phyloP scores from a whole-genome alignment of 108 stramenopile genomes.

The Cyclotella atomus region DNA sequence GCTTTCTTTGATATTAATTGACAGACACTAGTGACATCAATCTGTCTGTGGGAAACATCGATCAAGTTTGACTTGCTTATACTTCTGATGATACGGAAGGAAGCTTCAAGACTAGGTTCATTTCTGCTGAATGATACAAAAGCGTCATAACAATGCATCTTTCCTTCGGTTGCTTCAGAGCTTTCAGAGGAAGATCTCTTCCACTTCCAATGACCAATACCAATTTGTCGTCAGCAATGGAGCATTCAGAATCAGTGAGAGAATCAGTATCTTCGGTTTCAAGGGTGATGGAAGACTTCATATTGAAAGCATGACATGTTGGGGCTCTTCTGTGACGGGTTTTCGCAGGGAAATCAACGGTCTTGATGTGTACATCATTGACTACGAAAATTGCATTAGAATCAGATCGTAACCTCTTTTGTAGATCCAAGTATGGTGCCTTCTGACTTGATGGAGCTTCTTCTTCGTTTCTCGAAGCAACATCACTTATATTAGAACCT shows the following conservation, averaged over 20 bases:
- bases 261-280: too few relatives aligned
- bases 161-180: background rate
- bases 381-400: background rate
- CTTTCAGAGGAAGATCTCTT: background rate
- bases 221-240: too few relatives aligned
- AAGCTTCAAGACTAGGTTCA: background rate
- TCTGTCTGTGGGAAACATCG: background rate
- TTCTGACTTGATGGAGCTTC: too few relatives aligned
- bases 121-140: background rate
- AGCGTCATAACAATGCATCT: slow-evolving; percentile 11
- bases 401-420: background rate
- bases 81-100: background rate
- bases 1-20: background rate
- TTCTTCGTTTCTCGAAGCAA: too few relatives aligned
- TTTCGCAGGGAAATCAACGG: background rate
- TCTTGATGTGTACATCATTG: background rate
- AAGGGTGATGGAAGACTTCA: too few relatives aligned
- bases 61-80: background rate
- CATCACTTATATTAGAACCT: too few relatives aligned
- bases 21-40: background rate
- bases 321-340: background rate
- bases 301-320: background rate
- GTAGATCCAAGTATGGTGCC: background rate
- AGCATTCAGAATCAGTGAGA: too few relatives aligned
- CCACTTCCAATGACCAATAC: too few relatives aligned